These are phyloP conservation scores for Zasmidium citrigriseum DNA, from an alignment of 2,329 filamentous ascomycete species.

Conservation along the genomic window DNA sequence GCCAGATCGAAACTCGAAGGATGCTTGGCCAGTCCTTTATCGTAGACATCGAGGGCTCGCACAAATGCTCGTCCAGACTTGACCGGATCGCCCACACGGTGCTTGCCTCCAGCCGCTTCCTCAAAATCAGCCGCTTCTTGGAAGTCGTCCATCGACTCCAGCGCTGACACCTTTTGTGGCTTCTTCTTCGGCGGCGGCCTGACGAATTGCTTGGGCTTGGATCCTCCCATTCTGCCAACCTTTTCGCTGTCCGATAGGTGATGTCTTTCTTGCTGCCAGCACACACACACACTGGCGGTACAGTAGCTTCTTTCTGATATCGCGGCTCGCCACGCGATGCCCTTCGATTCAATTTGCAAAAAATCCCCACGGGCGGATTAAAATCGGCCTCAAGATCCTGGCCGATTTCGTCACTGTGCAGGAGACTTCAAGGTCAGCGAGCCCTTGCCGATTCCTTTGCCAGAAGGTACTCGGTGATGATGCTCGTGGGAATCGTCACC, in stretches of 20 bases:
- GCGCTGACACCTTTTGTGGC: conserved; percentile 43
- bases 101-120: conserved; percentile 74
- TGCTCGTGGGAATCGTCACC: too few relatives aligned
- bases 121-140: conserved; percentile 67
- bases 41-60: conserved; percentile 67
- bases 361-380: neutral
- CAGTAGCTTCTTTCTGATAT: neutral
- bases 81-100: conserved; percentile 68
- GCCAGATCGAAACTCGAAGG: conserved; percentile 68
- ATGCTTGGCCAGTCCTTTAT: conserved; percentile 61
- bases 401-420: too few relatives aligned
- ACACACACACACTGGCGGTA: too few relatives aligned
- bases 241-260: too few relatives aligned
- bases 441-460: too few relatives aligned
- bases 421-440: too few relatives aligned
- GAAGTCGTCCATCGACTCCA: conserved; percentile 67
- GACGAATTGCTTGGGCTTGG: conserved; percentile 33
- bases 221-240: conserved; percentile 22
- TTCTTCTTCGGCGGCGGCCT: conserved; percentile 33
- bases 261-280: too few relatives aligned
- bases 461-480: too few relatives aligned
- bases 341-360: neutral
- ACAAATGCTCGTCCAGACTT: conserved; percentile 65
- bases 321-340: neutral
- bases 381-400: neutral